Evolutionary conservation across 192 early-diverging fungal genomes (phyloP).

Genomic region (Backusella parvicylindrica): DNA sequence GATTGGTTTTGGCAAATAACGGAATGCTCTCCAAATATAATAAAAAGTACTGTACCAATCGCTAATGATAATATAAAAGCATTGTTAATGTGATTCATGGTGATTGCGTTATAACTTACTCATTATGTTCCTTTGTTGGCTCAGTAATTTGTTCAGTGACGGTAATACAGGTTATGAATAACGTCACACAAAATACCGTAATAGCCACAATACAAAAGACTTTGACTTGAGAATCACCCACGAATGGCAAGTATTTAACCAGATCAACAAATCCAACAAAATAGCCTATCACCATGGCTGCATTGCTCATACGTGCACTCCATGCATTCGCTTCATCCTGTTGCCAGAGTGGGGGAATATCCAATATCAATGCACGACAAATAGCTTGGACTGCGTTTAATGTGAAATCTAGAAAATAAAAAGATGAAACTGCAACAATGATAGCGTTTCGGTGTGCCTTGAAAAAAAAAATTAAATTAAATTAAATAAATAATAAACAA

Average conservation of each 20-base stretch:
- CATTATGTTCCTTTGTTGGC: slow-evolving; percentile 23
- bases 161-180: slow-evolving; percentile 66
- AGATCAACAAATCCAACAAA: slow-evolving; percentile 84
- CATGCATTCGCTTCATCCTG: slow-evolving; percentile 83
- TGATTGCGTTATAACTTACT: slow-evolving; percentile 17
- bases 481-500: background rate
- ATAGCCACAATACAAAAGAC: slow-evolving; percentile 75
- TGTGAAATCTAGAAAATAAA: slow-evolving; percentile 92
- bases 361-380: slow-evolving; percentile 83
- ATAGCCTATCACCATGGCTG: slow-evolving; percentile 84
- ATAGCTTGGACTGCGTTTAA: slow-evolving; percentile 87
- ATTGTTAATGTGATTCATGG: background rate
- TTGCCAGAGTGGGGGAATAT: slow-evolving; percentile 72
- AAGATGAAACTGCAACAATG: slow-evolving; percentile 70
- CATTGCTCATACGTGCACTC: slow-evolving; percentile 81
- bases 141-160: slow-evolving; percentile 47
- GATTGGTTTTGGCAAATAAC: slow-evolving; percentile 64
- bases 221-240: slow-evolving; percentile 78
- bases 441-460: slow-evolving; percentile 43
- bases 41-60: slow-evolving; percentile 38
- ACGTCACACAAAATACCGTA: slow-evolving; percentile 50
- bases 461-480: background rate
- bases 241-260: slow-evolving; percentile 54
- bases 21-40: slow-evolving; percentile 55
- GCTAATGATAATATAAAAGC: slow-evolving; percentile 22